Conservation (phyloP, 2,329 filamentous ascomycete genomes). For the Beauveria brongniartii region DNA sequence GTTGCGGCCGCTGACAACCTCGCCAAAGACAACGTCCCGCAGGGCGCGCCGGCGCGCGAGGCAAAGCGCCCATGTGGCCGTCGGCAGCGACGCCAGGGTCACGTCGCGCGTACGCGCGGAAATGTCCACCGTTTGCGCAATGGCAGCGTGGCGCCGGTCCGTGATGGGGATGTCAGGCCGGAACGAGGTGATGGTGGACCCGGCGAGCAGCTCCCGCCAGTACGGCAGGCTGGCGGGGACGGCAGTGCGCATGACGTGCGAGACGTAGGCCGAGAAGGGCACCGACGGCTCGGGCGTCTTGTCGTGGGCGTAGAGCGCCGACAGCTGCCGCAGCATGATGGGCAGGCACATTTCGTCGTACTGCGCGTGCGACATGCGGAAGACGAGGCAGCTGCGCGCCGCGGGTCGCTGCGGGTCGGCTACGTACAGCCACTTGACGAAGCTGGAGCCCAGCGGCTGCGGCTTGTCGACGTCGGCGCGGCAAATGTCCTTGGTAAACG, state of each 20-base stretch:
- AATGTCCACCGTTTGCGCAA: slow-evolving; percentile 37
- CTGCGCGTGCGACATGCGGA: slow-evolving; percentile 60
- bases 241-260: slow-evolving; percentile 31
- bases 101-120: slow-evolving; percentile 43
- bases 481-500: slow-evolving; percentile 45
- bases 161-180: slow-evolving; percentile 30
- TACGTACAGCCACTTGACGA: slow-evolving; percentile 51
- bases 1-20: slow-evolving; percentile 58
- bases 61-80: slow-evolving; percentile 57
- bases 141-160: slow-evolving; percentile 31
- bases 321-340: slow-evolving; percentile 52
- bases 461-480: slow-evolving; percentile 46
- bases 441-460: slow-evolving; percentile 50
- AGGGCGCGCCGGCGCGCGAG: slow-evolving; percentile 45
- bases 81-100: slow-evolving; percentile 57
- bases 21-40: slow-evolving; percentile 56
- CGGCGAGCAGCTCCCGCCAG: slow-evolving; percentile 51
- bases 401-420: slow-evolving; percentile 21
- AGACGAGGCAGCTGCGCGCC: slow-evolving; percentile 37
- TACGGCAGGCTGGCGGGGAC: slow-evolving; percentile 47
- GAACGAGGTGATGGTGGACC: slow-evolving; percentile 41
- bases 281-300: slow-evolving; percentile 21
- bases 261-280: slow-evolving; percentile 39
- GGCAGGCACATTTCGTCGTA: slow-evolving; percentile 63
- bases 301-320: slow-evolving; percentile 32